These are phyloP conservation scores for Jatropha podagrica DNA, from an alignment of 441 rosid species.

Conservation along the genomic window DNA sequence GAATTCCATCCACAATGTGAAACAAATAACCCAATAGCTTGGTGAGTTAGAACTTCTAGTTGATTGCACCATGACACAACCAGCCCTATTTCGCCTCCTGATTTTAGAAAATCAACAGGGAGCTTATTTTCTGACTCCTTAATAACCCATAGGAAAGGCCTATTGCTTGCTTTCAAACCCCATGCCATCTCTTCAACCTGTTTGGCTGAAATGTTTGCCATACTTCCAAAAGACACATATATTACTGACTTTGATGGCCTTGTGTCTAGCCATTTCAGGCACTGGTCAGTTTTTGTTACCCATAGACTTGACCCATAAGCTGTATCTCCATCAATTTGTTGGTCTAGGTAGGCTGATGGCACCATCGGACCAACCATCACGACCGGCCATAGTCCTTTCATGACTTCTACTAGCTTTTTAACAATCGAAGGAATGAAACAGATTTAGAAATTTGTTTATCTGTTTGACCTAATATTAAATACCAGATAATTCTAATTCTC, in stretches of 20 bases:
- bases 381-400: conserved; percentile 36
- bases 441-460: background rate
- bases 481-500: no score
- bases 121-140: conserved; percentile 47
- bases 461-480: background rate
- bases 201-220: conserved; percentile 42
- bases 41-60: conserved; percentile 59
- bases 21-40: conserved; percentile 57
- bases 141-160: conserved; percentile 51
- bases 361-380: conserved; percentile 44
- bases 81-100: conserved; percentile 42
- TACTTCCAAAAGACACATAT: conserved; percentile 67
- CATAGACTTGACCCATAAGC: conserved; percentile 44
- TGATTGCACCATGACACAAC: conserved; percentile 68
- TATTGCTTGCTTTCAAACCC: conserved; percentile 47
- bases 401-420: conserved; percentile 33
- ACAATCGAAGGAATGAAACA: conserved; percentile 6
- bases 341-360: conserved; percentile 47
- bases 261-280: conserved; percentile 41
- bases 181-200: conserved; percentile 50
- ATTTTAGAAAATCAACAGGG: conserved; percentile 35
- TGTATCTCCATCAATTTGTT: conserved; percentile 39
- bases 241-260: conserved; percentile 37
- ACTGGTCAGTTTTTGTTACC: conserved; percentile 25
- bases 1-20: conserved; percentile 72